Conservation (phyloP, 2,329 filamentous ascomycete genomes). For the Plectosphaerella sp. region DNA sequence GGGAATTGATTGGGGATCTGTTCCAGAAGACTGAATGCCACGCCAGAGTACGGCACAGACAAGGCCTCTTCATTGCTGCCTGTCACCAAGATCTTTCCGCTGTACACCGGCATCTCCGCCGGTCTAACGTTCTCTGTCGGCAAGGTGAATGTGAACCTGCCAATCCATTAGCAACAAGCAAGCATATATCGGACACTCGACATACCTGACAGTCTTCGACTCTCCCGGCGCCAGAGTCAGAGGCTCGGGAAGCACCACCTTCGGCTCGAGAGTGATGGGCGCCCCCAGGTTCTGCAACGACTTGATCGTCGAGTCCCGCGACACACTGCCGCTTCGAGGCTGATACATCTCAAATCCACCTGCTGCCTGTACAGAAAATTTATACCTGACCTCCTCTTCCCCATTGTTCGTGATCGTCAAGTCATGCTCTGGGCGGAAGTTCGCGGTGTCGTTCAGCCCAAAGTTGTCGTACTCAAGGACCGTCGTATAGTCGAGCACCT, state of each 20-base stretch:
- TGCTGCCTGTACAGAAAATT: neutral
- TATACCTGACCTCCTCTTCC: neutral
- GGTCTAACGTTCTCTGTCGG: neutral
- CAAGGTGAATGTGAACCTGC: constrained; percentile 16
- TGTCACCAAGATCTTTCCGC: neutral
- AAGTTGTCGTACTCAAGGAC: neutral
- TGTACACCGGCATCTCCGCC: neutral
- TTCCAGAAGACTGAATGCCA: neutral
- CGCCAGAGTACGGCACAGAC: neutral
- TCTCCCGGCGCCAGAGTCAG: constrained; percentile 5
- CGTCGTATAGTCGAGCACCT: neutral
- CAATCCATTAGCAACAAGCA: neutral
- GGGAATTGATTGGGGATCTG: neutral
- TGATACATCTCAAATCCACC: neutral
- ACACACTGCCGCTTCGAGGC: neutral
- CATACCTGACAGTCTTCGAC: constrained; percentile 8
- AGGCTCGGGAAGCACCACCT: neutral
- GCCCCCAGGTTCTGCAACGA: too few species aligned
- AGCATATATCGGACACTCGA: neutral
- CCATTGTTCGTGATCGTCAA: neutral
- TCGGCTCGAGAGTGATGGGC: constrained; percentile 1
- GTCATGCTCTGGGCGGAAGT: neutral
- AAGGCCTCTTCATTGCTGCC: neutral
- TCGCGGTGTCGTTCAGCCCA: neutral
- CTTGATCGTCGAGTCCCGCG: constrained; percentile 16